A percentile compares a stretch with the other conserved stretches of the same genome.
phyloP scores from a whole-genome alignment of 2,329 filamentous ascomycete genomes.

The Arachnomyces sp. region DNA sequence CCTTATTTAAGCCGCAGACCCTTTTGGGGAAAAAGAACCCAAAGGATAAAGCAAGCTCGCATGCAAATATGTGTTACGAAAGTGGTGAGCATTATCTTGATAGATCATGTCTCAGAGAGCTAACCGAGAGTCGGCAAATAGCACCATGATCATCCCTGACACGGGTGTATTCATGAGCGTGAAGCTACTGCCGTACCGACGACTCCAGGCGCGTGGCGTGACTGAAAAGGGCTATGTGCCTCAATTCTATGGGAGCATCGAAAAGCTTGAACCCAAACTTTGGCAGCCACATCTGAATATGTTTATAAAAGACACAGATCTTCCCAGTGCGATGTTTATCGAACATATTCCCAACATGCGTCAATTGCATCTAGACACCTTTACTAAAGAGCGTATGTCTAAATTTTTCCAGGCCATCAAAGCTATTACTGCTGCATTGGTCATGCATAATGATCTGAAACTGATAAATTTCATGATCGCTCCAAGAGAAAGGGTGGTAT shows the following conservation, averaged over 20 bases:
- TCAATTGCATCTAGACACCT: slow-evolving; percentile 1
- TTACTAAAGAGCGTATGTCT: slow-evolving; percentile 2
- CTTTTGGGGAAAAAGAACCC: too few species aligned
- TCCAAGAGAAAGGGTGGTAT: slow-evolving; percentile 1
- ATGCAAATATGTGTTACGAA: slow-evolving; percentile 5
- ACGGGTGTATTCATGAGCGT: background rate
- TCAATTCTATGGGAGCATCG: slow-evolving; percentile 4
- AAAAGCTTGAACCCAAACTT: slow-evolving; percentile 2
- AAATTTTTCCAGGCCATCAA: slow-evolving; percentile 1
- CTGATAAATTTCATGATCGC: slow-evolving; percentile 3
- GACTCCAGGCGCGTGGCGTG: background rate
- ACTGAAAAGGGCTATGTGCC: slow-evolving; percentile 3
- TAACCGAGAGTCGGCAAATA: background rate
- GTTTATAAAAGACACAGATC: slow-evolving; percentile 3
- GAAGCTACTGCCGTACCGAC: slow-evolving; percentile 1
- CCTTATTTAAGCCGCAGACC: too few species aligned
- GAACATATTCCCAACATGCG: slow-evolving; percentile 6
- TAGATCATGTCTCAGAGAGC: background rate
- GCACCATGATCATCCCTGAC: background rate
- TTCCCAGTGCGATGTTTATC: slow-evolving; percentile 4
- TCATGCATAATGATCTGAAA: slow-evolving; percentile 6
- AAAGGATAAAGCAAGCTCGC: too few species aligned
- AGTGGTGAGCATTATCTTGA: slow-evolving; percentile 2
- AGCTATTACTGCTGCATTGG: slow-evolving; percentile 4
- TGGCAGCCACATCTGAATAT: slow-evolving; percentile 4